These are phyloP conservation scores for Escovopsis weberi DNA, from an alignment of 2,329 filamentous ascomycete species.

Conservation along the genomic window DNA sequence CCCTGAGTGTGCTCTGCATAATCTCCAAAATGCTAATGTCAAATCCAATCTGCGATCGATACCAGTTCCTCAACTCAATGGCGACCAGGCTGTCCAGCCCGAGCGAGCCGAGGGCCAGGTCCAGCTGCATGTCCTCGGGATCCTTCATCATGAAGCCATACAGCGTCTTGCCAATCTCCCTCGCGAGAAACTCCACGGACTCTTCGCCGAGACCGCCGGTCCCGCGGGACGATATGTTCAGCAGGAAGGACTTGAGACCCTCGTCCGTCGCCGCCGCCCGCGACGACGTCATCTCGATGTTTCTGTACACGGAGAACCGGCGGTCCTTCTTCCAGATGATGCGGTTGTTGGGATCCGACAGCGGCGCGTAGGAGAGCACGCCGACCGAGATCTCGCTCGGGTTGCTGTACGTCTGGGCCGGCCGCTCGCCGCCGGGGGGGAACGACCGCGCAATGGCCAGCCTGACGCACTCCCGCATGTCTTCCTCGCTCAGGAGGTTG, in stretches of 20 bases:
- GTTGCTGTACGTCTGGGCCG: not conserved
- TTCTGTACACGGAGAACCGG: not conserved
- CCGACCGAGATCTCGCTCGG: slow-evolving; percentile 2
- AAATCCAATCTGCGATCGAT: not conserved
- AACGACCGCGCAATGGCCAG: slow-evolving; percentile 1
- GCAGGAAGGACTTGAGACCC: not conserved
- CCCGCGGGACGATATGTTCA: not conserved
- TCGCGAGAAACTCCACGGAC: not conserved
- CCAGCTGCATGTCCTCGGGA: slow-evolving; percentile 2
- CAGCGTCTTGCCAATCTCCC: slow-evolving; percentile 2
- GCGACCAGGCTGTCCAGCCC: slow-evolving; percentile 6
- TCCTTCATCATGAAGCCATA: not conserved
- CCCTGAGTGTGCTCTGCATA: not conserved
- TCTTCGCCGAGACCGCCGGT: not conserved
- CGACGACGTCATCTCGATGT: not conserved
- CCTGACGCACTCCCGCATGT: not conserved
- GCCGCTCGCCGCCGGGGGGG: not conserved
- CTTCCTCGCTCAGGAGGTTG: not conserved
- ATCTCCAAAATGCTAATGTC: slow-evolving; percentile 3
- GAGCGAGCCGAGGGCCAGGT: slow-evolving; percentile 1
- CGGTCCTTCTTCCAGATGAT: not conserved
- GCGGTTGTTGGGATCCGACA: not conserved
- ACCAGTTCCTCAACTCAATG: slow-evolving; percentile 8
- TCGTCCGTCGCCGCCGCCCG: not conserved
- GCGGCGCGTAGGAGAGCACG: not conserved